Evolutionary conservation across 306 rosid genomes (phyloP).

Genomic region (Medicago lupulina): DNA sequence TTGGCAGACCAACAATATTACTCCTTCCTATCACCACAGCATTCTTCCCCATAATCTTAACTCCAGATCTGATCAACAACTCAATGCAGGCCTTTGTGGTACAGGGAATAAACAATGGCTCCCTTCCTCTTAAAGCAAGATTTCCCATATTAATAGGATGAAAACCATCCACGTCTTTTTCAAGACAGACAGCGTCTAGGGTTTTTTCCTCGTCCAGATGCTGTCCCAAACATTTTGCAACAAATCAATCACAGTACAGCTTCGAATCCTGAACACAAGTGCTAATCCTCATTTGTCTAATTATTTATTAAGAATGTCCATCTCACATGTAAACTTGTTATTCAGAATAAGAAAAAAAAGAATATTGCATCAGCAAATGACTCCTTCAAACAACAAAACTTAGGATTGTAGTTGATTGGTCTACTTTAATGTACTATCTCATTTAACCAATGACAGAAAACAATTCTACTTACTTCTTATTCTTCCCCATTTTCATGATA

Average conservation of each 20-base stretch:
- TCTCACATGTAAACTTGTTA: constrained; percentile 11
- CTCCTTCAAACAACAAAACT: constrained; percentile 7
- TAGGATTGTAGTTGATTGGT: background rate
- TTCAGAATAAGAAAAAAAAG: constrained; percentile 5
- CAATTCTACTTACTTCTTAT: background rate
- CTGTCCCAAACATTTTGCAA: constrained; percentile 65
- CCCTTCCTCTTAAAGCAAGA: constrained; percentile 87
- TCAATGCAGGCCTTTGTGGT: constrained; percentile 93
- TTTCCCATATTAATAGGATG: constrained; percentile 85
- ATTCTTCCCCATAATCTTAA: constrained; percentile 76
- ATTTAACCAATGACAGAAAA: background rate
- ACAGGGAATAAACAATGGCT: constrained; percentile 90
- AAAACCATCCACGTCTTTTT: constrained; percentile 93
- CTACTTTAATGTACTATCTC: background rate
- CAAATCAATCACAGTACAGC: constrained; percentile 51
- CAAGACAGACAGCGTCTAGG: constrained; percentile 63
- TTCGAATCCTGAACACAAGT: constrained; percentile 44
- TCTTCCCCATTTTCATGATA: background rate
- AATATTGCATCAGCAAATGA: constrained; percentile 32
- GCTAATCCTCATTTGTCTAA: constrained; percentile 46
- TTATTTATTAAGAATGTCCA: constrained; percentile 27
- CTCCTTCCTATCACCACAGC: constrained; percentile 94
- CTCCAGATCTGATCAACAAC: constrained; percentile 82
- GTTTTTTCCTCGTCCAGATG: constrained; percentile 77
- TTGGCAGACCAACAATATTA: constrained; percentile 86